phyloP scores from a whole-genome alignment of 306 rosid species.

The Quercus dentata region DNA sequence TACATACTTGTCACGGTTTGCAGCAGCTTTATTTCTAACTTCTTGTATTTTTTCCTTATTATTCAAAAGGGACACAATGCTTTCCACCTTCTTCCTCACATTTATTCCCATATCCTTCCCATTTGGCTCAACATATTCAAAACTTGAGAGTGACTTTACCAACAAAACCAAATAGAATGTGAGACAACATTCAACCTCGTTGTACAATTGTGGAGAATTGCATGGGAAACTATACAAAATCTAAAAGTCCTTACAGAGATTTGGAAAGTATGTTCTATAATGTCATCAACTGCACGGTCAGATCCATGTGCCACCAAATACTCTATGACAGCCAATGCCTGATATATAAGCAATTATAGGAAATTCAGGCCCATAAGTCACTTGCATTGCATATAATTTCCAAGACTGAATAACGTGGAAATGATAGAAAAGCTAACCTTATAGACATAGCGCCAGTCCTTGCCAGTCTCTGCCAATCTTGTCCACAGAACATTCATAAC shows the following conservation, averaged over 20 bases:
- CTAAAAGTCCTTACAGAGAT: conserved; percentile 64
- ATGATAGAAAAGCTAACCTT: conserved; percentile 56
- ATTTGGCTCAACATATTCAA: conserved; percentile 94
- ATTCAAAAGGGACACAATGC: conserved; percentile 71
- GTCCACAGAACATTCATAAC: conserved; percentile 98
- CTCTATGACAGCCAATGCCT: conserved; percentile 97
- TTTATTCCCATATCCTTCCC: conserved; percentile 96
- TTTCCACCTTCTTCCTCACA: conserved; percentile 95
- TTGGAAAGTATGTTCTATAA: conserved; percentile 95
- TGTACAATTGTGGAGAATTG: conserved; percentile 21
- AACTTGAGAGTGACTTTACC: conserved; percentile 79
- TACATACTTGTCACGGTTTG: conserved; percentile 89
- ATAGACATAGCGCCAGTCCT: conserved; percentile 96
- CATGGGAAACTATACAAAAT: conserved; percentile 6
- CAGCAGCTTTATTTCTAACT: conserved; percentile 85
- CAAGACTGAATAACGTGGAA: background rate
- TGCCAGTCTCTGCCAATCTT: conserved; percentile 88
- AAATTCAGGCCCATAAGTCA: background rate
- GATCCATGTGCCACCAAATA: conserved; percentile 92
- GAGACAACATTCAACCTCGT: conserved; percentile 8
- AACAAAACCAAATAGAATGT: conserved; percentile 29
- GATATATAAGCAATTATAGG: conserved; percentile 34
- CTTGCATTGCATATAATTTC: background rate
- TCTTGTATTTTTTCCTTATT: conserved; percentile 89
- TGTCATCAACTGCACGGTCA: conserved; percentile 98